Evolutionary conservation across 306 rosid species (phyloP), one percentile per base, ranked within the genome.

Genomic region (Lagenaria siceraria): DNA sequence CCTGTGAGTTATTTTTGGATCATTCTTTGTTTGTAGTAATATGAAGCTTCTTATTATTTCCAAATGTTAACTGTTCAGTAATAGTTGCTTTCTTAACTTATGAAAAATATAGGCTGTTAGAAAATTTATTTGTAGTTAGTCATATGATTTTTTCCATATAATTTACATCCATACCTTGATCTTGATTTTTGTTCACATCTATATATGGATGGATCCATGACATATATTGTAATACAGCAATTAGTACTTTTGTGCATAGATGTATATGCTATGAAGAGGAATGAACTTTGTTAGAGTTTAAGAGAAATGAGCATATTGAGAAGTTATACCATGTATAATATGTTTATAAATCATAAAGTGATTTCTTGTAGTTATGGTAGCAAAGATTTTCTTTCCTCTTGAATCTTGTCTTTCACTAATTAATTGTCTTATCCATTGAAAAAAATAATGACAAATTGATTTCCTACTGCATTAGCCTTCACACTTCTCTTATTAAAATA

Each of bases 1-100:
- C 97, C 98, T 21, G 99, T 96, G 87, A 92, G 98, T 85, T 83
- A 82, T 62, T 76, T 73, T 18, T n/a, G 8, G 18, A 73, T 31
- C 29, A 73, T 73, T 73, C 27, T 51, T 52, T 51, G 29, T 31
- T 29, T 73, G 40, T 52, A 29, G 56, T 73, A 8, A 10, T 29
- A 1, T 2, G 27, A 75, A 59, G 25, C 42, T 8, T 60, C 64
- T 56, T 58, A 42, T 29, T 19, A 27, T 24, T 13, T 35, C 43
- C 10, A 40, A 42, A 15, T 59, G 35, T 14, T 76, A 38, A 60
- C 58, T 42, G 5, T 61, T 59, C 24, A 25, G 49, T 10, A 22
- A 5, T 58, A 12, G 42, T 22, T 14, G 19, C 58, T 29, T 25
- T 9, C 22, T 49, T 46, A 24, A 27, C 43, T 49, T 49, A 2